Evolutionary conservation across 2,329 filamentous ascomycete species (phyloP), one percentile per base, ranked within the genome.

Genomic region (Camillea tinctor): DNA sequence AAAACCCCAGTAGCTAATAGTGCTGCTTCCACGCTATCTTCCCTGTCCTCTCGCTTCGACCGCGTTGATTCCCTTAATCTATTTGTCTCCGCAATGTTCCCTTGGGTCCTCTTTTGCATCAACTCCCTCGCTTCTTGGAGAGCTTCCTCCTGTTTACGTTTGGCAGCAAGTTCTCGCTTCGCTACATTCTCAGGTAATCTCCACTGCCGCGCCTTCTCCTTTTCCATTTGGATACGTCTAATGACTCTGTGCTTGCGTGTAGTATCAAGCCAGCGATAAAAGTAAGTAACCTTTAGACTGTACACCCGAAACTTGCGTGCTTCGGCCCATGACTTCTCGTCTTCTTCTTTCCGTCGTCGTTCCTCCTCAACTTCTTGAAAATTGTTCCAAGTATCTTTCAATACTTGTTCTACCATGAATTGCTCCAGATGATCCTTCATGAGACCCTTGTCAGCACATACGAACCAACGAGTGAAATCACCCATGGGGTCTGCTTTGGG

Each of bases 391-490:
- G 77, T 73, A 4, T 74, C 68, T 30, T 70, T 70, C 8, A 85
- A 70, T 2, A 85, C 66, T 19, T 80, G 73, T 50, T 80, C 77
- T 1, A 85, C 66, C 19, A 79, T 75, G 44, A 76, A 76, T 13
- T 77, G 72, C 57, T 80, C 71, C 50, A 87, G 82, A 13, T 68
- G 62, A 4, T 84, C 77, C 6, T 81, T 75, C 68, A 87, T 68
- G 7, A 87, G 68, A 0, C 84, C 84, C 17, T 74, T 71, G 58
- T 87, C 84, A 30, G 80, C 84, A 13, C 73, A 71, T 3, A 85
- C 81, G 57, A 81, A 81, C 84, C 84, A 87, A 23, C 75, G 77
- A 0, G 81, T 77, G 26, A 87, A 80, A 53, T 81, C 77, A 6
- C 72, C 79, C 65, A 86, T 75, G 2, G 75, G 66, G 59, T 85